Evolutionary conservation across 1,284 basidiomycete genomes (phyloP), one percentile per base, ranked within the genome.

Genomic region (Cutaneotrichosporon cyanovorans): DNA sequence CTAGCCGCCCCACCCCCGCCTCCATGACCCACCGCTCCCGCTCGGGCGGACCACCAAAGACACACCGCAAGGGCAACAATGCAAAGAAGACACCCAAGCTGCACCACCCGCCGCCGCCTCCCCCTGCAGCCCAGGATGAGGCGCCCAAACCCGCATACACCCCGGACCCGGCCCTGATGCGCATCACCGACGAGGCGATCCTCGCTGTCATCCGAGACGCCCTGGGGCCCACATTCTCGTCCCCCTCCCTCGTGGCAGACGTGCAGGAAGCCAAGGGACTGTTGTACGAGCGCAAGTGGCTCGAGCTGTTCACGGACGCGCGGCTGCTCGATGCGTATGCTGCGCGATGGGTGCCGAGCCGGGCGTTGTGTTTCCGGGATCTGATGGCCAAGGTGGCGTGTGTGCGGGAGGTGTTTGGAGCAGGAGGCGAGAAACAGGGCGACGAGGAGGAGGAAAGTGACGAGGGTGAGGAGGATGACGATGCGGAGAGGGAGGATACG

Each of bases 261-360:
- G 61, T 71, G 1, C 70, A 72, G 49, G 53, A 54, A 22, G 66
- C 66, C 46, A 72, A 72, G 50, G 52, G 50, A 12, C 45, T 69
- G 33, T 45, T 72, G 45, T 70, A 62, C 38, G 67, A 70, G 16
- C 59, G 64, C 47, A 56, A 65, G 44, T 72, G 69, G 64, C 56
- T 72, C 40, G 63, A 69, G 40, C 63, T 71, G 9, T 72, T 72
- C 50, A 54, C 52, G 25, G 47, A 62, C 34, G 47, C 59, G 40
- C 40, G 35, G 25, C 51, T 69, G 41, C 46, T 72, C 31, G 65
- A 68, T 34, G 64, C 64, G 5, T 74, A 74, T 56, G 65, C 68
- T 5, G 71, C 69, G 11, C 58, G 72, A 49, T 74, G 73, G 73
- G 73, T 73, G 2, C 72, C 73, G 16, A 64, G 65, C 40, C 55